Base-by-base conservation (phyloP, 129 eudicot genomes). In the Deinandra increscens region DNA sequence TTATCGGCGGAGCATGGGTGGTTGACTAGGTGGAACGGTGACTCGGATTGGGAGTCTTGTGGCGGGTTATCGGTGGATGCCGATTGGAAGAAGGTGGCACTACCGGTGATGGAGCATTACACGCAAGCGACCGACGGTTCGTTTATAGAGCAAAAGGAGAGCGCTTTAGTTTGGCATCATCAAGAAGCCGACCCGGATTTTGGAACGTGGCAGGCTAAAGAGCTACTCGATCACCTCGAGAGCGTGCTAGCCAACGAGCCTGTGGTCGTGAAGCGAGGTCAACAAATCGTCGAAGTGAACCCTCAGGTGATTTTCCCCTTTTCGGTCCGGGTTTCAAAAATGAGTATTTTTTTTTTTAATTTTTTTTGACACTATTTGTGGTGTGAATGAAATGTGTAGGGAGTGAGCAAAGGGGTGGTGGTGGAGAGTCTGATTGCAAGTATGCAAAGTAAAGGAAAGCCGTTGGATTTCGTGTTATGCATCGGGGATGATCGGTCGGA, bases 101-200 rank as follows among this genome's bases (percentile, higher is more conserved):
- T 79, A 44, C 96, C 98, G 4, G 82, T 88, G 42, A 88, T 91
- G 96, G 87, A 84, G 78, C 96, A 79, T 69, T 91, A 91, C 63
- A 81, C 86, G 1, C 87, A 86, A 68, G 87, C 95, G 0, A 91
- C 98, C 0, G 96, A 91, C 69, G 96, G 98, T 7, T 88, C 98
- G 2, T 84, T 14, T 23, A 91, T 91, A 46, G 96, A 91, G 79
- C 80, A 82, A 33, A 91, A 91, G 75, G 96, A 91, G 70, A 84
- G 87, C 73, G 96, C 98, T 6, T 26, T 91, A n/a, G 98, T 88
- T 71, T 91, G 98, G 98, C 94, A 91, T 72, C 87, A 88, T 84
- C 88, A 84, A 76, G 91, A 87, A 80, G 90, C 96, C 6, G 98
- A 91, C 73, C 91, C 86, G 0, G 96, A 88, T 61, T 91, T 88